Conservation (phyloP, 495 filamentous ascomycete species). For the Glutinoglossum americanum region DNA sequence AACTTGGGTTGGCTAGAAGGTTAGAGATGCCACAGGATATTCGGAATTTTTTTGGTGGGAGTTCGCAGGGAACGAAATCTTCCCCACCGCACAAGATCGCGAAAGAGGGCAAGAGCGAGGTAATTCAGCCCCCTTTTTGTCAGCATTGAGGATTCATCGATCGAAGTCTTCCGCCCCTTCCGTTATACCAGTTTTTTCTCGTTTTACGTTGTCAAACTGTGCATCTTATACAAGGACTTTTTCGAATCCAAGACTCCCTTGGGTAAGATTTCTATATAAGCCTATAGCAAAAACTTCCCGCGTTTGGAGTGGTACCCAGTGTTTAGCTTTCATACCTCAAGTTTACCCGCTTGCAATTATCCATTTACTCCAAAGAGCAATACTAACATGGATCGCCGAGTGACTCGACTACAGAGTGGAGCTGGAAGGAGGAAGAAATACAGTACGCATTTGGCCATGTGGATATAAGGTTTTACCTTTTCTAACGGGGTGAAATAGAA, state of each 20-base stretch:
- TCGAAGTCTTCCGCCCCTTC: not conserved
- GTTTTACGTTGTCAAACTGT: not conserved
- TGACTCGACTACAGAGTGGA: conserved; percentile 1
- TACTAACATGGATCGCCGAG: not conserved
- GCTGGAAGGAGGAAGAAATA: conserved; percentile 2
- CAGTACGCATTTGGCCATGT: not conserved
- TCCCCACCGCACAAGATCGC: not conserved
- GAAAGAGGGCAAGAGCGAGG: not conserved
- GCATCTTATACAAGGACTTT: not conserved
- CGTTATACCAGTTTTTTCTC: not conserved
- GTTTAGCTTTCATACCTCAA: not conserved
- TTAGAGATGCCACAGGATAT: conserved; percentile 52
- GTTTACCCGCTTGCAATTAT: not conserved
- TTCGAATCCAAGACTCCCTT: not conserved
- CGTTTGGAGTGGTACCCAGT: too few relatives aligned
- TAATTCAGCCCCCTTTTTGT: not conserved
- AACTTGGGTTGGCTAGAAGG: not conserved
- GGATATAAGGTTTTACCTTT: not conserved
- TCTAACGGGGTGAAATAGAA: conserved; percentile 18
- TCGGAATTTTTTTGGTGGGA: conserved; percentile 54
- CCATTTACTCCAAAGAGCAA: not conserved
- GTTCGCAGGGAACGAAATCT: conserved; percentile 13
- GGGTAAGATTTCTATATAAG: not conserved
- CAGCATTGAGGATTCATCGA: not conserved
- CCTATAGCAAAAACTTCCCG: not conserved